phyloP scores from a whole-genome alignment of 768 basidiomycete species.

The Termitomyces sp. region DNA sequence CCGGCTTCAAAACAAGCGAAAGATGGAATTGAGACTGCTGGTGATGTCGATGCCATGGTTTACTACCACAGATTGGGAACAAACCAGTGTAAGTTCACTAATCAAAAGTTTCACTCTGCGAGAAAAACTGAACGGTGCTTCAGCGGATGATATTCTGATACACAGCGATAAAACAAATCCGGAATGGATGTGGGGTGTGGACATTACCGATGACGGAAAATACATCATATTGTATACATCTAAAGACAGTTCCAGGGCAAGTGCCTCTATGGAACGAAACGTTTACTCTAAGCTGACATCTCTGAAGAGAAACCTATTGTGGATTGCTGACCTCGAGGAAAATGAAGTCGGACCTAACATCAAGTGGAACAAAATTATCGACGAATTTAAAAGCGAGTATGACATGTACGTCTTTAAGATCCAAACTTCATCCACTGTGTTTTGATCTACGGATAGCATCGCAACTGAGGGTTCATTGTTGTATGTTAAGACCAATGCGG shows the following conservation, averaged over 20 bases:
- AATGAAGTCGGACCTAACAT: slow-evolving; percentile 59
- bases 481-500: slow-evolving; percentile 59
- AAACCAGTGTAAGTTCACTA: slow-evolving; percentile 45
- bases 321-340: slow-evolving; percentile 63
- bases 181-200: slow-evolving; percentile 56
- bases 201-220: slow-evolving; percentile 59
- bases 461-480: slow-evolving; percentile 59
- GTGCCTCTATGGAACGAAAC: slow-evolving; percentile 7
- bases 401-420: slow-evolving; percentile 41
- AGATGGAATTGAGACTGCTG: slow-evolving; percentile 54
- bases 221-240: slow-evolving; percentile 51
- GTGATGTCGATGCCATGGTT: slow-evolving; percentile 66
- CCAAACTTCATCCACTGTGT: background rate
- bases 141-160: slow-evolving; percentile 67
- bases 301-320: slow-evolving; percentile 64
- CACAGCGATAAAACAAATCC: slow-evolving; percentile 59
- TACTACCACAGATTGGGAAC: slow-evolving; percentile 76
- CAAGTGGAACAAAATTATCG: slow-evolving; percentile 66
- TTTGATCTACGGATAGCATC: slow-evolving; percentile 35
- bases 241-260: slow-evolving; percentile 62
- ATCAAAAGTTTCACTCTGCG: background rate
- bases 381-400: slow-evolving; percentile 67
- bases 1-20: slow-evolving; percentile 43
- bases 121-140: background rate
- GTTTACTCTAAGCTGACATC: background rate